A percentile compares a stretch with the other conserved stretches of the same genome.
phyloP scores from a whole-genome alignment of 148 eudicot genomes.

The Chenopodium quinoa region DNA sequence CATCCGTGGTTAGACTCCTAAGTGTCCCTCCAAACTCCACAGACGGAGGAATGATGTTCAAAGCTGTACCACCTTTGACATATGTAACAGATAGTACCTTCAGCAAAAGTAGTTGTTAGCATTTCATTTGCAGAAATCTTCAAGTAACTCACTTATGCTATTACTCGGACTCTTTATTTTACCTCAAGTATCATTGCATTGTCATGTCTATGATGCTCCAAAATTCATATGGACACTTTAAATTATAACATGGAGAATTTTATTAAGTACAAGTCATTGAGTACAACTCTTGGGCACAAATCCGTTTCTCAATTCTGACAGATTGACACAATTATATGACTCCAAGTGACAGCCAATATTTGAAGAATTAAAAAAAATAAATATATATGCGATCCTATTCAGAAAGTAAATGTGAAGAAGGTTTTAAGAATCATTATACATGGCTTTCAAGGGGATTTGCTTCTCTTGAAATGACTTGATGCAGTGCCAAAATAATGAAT shows the following conservation, averaged over 20 bases:
- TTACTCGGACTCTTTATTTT: not conserved
- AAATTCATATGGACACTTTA: not conserved
- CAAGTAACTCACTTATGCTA: not conserved
- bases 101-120: constrained; percentile 29
- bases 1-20: constrained; percentile 79
- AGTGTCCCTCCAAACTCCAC: constrained; percentile 80
- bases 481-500: constrained; percentile 56
- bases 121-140: not conserved
- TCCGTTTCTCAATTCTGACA: not conserved
- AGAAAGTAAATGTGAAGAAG: not conserved
- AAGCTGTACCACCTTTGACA: constrained; percentile 60
- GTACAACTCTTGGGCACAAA: not conserved
- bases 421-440: constrained; percentile 28
- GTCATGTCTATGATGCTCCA: not conserved
- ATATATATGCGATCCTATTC: not conserved
- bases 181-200: not conserved
- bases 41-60: constrained; percentile 50
- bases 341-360: not conserved
- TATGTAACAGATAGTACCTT: constrained; percentile 83
- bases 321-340: too few species aligned
- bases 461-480: constrained; percentile 77
- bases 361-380: not conserved
- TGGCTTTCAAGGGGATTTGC: constrained; percentile 71
- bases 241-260: not conserved
- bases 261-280: not conserved